Evolutionary conservation across 176 grass and related monocot genomes (phyloP).

Genomic region (Aegilops sharonensis): DNA sequence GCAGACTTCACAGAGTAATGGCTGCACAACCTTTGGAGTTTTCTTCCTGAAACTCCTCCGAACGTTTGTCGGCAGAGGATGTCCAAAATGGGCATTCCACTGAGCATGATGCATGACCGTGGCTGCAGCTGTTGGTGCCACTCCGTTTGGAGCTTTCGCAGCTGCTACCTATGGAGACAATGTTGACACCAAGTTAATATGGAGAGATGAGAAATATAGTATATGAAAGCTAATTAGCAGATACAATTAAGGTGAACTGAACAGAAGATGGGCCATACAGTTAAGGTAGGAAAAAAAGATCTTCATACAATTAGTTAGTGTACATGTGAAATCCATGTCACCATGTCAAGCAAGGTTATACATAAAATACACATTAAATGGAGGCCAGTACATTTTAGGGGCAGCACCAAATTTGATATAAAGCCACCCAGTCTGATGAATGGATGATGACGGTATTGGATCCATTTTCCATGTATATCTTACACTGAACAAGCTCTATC

Average conservation of each 20-base stretch:
- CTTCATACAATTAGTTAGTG: background rate
- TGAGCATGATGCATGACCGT: conserved; percentile 27
- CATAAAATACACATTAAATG: background rate
- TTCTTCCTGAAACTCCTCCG: conserved; percentile 35
- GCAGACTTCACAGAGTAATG: conserved; percentile 64
- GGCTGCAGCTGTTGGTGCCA: conserved; percentile 19
- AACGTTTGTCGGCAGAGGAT: conserved; percentile 37
- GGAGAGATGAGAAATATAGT: background rate
- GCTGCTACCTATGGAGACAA: conserved; percentile 34
- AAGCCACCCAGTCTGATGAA: background rate
- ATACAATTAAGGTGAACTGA: conserved; percentile 17
- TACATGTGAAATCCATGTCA: conserved; percentile 7
- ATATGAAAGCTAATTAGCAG: background rate
- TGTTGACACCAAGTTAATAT: background rate
- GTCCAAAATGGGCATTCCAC: conserved; percentile 40
- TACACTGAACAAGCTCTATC: background rate
- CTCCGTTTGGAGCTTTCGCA: conserved; percentile 35
- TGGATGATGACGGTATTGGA: background rate
- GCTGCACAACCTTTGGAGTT: conserved; percentile 40
- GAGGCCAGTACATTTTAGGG: background rate
- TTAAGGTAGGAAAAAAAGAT: background rate
- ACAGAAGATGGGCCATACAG: background rate
- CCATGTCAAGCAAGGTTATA: background rate
- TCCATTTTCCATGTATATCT: background rate
- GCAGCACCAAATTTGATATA: background rate